A percentile compares a stretch with the other conserved stretches of the same genome.
These are phyloP conservation scores for Wallacemonas sp. DNA, from an alignment of 208 protist species.

Conservation along the genomic window DNA sequence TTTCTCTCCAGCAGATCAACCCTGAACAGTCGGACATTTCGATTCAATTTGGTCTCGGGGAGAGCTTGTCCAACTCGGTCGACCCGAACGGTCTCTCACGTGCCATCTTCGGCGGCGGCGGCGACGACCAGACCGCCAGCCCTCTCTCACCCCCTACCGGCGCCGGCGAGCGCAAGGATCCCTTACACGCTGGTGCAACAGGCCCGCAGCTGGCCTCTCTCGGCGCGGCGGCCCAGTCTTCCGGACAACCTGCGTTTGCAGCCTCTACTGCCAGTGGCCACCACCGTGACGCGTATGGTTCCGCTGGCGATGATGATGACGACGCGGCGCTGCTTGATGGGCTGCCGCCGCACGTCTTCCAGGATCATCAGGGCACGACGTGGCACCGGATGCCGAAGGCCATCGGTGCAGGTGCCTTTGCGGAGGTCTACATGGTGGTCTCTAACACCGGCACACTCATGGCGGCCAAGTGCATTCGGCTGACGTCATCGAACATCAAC, in stretches of 20 bases:
- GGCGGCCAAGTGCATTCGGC: slow-evolving; percentile 47
- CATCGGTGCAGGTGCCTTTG: slow-evolving; percentile 37
- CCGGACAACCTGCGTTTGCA: too few species aligned
- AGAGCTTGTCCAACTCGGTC: background rate
- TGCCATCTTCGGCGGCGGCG: background rate
- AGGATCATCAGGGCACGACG: slow-evolving; percentile 22
- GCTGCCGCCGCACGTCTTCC: slow-evolving; percentile 17
- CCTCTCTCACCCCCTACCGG: background rate
- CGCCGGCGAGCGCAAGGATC: background rate
- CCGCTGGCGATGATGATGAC: slow-evolving; percentile 1
- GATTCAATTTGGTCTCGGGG: slow-evolving; percentile 24
- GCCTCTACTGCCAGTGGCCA: too few species aligned
- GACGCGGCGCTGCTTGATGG: background rate
- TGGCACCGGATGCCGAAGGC: slow-evolving; percentile 27
- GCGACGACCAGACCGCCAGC: background rate
- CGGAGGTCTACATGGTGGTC: slow-evolving; percentile 41
- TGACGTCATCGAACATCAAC: slow-evolving; percentile 15
- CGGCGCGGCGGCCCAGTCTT: too few species aligned
- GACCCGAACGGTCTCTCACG: slow-evolving; percentile 1
- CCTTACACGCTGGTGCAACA: background rate
- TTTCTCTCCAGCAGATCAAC: slow-evolving; percentile 15
- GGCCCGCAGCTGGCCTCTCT: background rate
- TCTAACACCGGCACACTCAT: slow-evolving; percentile 26
- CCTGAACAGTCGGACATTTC: slow-evolving; percentile 3
- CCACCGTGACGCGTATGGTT: too few species aligned